phyloP scores from a whole-genome alignment of 1,284 basidiomycete genomes.

The Ustilago lituana region DNA sequence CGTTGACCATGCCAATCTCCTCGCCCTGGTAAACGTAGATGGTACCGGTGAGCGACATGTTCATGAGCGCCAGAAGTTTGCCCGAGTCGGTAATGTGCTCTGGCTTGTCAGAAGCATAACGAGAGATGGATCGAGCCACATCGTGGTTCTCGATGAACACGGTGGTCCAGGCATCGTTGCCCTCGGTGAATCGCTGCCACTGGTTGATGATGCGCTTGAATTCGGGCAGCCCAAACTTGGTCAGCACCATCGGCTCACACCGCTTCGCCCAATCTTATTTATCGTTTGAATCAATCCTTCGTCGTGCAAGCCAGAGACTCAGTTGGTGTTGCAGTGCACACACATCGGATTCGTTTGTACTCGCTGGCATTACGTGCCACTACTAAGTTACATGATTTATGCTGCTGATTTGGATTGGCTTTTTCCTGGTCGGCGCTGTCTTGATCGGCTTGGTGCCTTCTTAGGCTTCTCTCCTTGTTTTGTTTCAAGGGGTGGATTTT shows the following conservation, averaged over 20 bases:
- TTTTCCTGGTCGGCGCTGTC: too few species aligned
- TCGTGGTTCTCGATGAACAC: conserved; percentile 75
- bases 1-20: conserved; percentile 75
- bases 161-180: conserved; percentile 52
- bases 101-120: conserved; percentile 75
- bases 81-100: conserved; percentile 73
- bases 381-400: too few species aligned
- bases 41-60: conserved; percentile 75
- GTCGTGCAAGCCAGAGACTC: too few species aligned
- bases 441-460: too few species aligned
- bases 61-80: conserved; percentile 75
- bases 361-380: too few species aligned
- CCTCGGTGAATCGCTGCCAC: conserved; percentile 71
- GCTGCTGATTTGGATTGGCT: too few species aligned
- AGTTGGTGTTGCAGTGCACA: too few species aligned
- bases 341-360: too few species aligned
- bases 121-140: conserved; percentile 72
- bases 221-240: conserved; percentile 73
- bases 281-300: too few species aligned
- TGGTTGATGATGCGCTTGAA: conserved; percentile 73
- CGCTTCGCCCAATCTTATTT: too few species aligned
- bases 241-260: conserved; percentile 70
- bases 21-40: conserved; percentile 78
- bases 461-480: too few species aligned
- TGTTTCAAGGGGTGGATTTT: too few species aligned